Conservation (phyloP, 805 yeast genomes). For the Metschnikowia gelsemii region DNA sequence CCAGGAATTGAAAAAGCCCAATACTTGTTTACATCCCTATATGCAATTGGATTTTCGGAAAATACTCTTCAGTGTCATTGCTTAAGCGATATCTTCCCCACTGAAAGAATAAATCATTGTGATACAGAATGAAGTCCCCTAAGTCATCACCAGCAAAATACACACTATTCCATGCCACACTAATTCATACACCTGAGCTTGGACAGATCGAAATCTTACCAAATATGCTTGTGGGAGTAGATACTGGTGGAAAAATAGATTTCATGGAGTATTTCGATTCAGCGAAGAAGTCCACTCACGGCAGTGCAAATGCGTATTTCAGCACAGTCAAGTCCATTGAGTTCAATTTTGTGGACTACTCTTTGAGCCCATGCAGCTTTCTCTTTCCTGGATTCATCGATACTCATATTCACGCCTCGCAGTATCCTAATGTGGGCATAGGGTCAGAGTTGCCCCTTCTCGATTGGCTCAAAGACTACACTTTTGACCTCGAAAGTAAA, state of each 20-base stretch:
- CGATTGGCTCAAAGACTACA: conserved; percentile 85
- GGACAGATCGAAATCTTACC: conserved; percentile 56
- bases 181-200: conserved; percentile 67
- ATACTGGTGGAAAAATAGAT: conserved; percentile 52
- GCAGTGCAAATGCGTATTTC: conserved; percentile 23
- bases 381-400: conserved; percentile 55
- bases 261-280: conserved; percentile 27
- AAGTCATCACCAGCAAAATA: conserved; percentile 17
- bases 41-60: too few species aligned
- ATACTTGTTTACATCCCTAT: too few species aligned
- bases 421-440: conserved; percentile 50
- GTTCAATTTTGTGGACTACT: conserved; percentile 25
- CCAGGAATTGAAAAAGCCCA: too few species aligned
- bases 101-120: neutral
- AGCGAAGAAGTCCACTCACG: conserved; percentile 8
- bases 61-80: too few species aligned
- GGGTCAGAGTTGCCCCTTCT: conserved; percentile 82
- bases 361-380: conserved; percentile 48
- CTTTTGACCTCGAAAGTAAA: conserved; percentile 84
- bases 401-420: conserved; percentile 48
- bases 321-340: conserved; percentile 1
- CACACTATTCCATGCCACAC: conserved; percentile 64
- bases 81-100: too few species aligned
- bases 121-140: neutral
- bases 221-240: conserved; percentile 64